Percentiles rank a stretch among this genome's conserved stretches.
Evolutionary conservation across 1,284 basidiomycete genomes (phyloP).

Genomic region (Pseudozyma tsukubaensis): DNA sequence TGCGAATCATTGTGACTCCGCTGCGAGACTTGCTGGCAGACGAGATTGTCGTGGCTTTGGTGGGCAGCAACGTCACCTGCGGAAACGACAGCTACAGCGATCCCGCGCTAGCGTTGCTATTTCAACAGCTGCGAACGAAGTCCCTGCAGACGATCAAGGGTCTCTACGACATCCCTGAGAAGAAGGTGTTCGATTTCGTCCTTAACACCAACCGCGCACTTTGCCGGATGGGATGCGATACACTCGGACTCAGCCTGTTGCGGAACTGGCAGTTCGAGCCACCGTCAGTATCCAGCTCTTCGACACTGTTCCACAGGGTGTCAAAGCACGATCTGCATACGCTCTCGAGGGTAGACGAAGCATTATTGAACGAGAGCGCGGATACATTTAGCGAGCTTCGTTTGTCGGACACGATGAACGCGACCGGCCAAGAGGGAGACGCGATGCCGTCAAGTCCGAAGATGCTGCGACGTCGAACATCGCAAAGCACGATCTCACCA

Average conservation of each 20-base stretch:
- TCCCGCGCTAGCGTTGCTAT: constrained; percentile 86
- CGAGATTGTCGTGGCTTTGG: constrained; percentile 17
- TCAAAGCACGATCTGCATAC: constrained; percentile 43
- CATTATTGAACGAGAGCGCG: constrained; percentile 18
- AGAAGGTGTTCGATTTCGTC: constrained; percentile 90
- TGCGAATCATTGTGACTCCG: constrained; percentile 78
- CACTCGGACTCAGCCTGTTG: constrained; percentile 84
- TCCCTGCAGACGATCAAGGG: constrained; percentile 91
- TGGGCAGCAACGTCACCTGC: constrained; percentile 69
- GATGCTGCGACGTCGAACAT: constrained; percentile 17
- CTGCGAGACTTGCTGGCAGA: constrained; percentile 39
- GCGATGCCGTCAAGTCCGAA: constrained; percentile 9
- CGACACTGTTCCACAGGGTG: constrained; percentile 35
- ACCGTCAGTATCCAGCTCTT: constrained; percentile 71
- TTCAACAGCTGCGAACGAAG: constrained; percentile 87
- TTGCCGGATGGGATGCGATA: constrained; percentile 93
- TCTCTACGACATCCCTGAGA: constrained; percentile 85
- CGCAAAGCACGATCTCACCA: constrained; percentile 36
- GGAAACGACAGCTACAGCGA: constrained; percentile 91
- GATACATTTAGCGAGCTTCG: constrained; percentile 24
- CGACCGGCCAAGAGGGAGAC: constrained; percentile 3
- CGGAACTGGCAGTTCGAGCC: constrained; percentile 89
- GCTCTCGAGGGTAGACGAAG: constrained; percentile 36
- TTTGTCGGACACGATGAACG: constrained; percentile 1
- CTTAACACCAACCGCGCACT: constrained; percentile 90